phyloP scores from a whole-genome alignment of 257 asterid species.

The Lithospermum erythrorhizon region DNA sequence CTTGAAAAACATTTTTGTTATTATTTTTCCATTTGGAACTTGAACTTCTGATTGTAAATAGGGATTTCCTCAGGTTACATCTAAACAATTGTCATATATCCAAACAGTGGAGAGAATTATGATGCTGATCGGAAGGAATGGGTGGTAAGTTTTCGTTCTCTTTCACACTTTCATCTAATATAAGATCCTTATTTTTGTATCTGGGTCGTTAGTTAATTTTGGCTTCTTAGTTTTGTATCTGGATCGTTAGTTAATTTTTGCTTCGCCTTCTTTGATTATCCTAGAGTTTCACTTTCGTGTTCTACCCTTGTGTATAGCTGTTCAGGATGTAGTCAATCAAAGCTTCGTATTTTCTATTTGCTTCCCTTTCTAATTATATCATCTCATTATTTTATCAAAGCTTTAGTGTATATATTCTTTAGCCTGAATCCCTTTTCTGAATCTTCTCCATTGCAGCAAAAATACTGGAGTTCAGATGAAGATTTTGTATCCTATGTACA shows the following conservation, averaged over 20 bases:
- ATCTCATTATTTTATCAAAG: not conserved
- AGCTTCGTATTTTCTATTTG: too few species aligned
- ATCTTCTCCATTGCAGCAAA: slow-evolving; percentile 41
- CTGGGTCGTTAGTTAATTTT: not conserved
- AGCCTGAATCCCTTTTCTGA: not conserved
- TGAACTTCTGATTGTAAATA: slow-evolving; percentile 10
- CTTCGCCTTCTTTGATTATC: not conserved
- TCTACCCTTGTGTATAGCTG: not conserved
- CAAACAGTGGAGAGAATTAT: slow-evolving; percentile 83
- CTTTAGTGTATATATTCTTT: not conserved
- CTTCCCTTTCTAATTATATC: not conserved
- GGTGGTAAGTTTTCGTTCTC: slow-evolving; percentile 52
- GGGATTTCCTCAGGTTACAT: slow-evolving; percentile 36
- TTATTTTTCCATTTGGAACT: slow-evolving; percentile 1
- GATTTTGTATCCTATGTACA: slow-evolving; percentile 63
- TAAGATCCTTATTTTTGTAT: not conserved
- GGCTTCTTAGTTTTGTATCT: too few species aligned
- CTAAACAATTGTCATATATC: slow-evolving; percentile 69
- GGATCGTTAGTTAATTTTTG: not conserved
- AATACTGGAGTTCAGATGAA: slow-evolving; percentile 62
- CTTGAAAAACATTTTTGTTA: slow-evolving; percentile 1
- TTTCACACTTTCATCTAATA: not conserved
- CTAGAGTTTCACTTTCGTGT: too few species aligned
- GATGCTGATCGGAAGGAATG: slow-evolving; percentile 58
- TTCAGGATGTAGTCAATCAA: not conserved